Base-by-base conservation (phyloP, 306 rosid species). In the Vigna radiata region DNA sequence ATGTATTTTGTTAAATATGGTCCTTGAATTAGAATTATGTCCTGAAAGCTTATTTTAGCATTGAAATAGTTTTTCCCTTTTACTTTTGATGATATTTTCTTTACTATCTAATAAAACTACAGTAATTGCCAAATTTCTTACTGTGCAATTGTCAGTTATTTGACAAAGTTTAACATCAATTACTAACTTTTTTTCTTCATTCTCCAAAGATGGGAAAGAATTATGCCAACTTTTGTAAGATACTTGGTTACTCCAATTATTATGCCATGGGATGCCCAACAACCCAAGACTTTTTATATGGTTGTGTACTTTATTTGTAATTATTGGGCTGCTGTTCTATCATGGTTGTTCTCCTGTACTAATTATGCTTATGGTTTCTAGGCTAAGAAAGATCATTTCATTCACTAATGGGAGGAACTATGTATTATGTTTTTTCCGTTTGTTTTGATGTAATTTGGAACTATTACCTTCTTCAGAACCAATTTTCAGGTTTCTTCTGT, bases 281-380 rank as follows among this genome's bases (percentile, higher is more conserved):
- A 61, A 46, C 64, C 27, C 72, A 44, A 54, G 23, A 66, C 68
- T 7, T 68, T 25, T 61, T 63, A 37, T 75, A 5, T 82, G 68
- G 59, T 64, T 39, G 44, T 39, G 0, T 39, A 39, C 44, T 39
- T 56, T 39, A 48, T 48, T 69, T 62, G 61, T 72, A 70, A 50
- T n/a, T 60, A 29, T 9, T 36, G 33, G 71, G 68, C 53, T n/a
- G 27, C 54, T 59, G 43, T 67, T 82, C 68, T 68, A 17, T 52
- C 54, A 48, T 72, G 53, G 39, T 23, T 44, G 15, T 49, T 83
- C 68, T 33, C 14, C 23, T 62, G 58, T 74, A 73, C 71, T 64
- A 37, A 48, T 77, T 46, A 70, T 61, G 84, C 85, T 83, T 70
- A 83, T 69, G 86, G 86, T 81, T 91, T 85, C 73, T 66, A 84